Evolutionary conservation across 2,329 filamentous ascomycete species (phyloP).

Genomic region (Dendryphion nanum): DNA sequence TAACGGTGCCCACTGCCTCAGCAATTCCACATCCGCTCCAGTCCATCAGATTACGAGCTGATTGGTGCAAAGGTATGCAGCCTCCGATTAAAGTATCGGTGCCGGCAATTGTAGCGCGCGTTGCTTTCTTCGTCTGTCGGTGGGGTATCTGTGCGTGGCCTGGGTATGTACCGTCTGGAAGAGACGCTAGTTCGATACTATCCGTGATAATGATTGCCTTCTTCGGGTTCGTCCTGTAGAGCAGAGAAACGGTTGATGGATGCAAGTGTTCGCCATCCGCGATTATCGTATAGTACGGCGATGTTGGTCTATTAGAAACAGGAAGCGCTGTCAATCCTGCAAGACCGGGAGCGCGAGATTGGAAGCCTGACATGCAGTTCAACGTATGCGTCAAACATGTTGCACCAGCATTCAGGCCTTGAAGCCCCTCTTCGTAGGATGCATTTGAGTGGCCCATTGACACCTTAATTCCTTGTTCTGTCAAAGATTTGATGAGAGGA

Average conservation of each 20-base stretch:
- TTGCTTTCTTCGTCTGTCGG: slow-evolving; percentile 50
- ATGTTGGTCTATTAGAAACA: slow-evolving; percentile 12
- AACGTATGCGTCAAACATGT: slow-evolving; percentile 54
- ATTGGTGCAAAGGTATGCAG: slow-evolving; percentile 51
- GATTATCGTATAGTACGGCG: slow-evolving; percentile 54
- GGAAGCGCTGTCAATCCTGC: slow-evolving; percentile 43
- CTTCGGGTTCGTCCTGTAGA: slow-evolving; percentile 47
- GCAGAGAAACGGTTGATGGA: slow-evolving; percentile 48
- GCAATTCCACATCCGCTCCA: slow-evolving; percentile 50
- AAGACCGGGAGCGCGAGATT: slow-evolving; percentile 53
- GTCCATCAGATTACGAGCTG: slow-evolving; percentile 48
- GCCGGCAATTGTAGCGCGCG: slow-evolving; percentile 50
- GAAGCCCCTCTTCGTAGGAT: slow-evolving; percentile 46
- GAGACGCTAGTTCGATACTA: slow-evolving; percentile 54
- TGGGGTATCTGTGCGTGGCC: slow-evolving; percentile 53
- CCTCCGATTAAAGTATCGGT: slow-evolving; percentile 56
- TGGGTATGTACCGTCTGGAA: slow-evolving; percentile 52
- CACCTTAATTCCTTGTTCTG: slow-evolving; percentile 43
- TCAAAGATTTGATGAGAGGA: slow-evolving; percentile 44
- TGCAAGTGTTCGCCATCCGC: slow-evolving; percentile 56
- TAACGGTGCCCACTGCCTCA: slow-evolving; percentile 50
- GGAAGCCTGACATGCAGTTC: slow-evolving; percentile 54
- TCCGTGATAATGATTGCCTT: slow-evolving; percentile 55
- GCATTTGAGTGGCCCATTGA: slow-evolving; percentile 54
- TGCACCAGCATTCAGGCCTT: slow-evolving; percentile 49